Base-by-base conservation (phyloP, 73 alveolate species). In the Blepharisma stoltei region DNA sequence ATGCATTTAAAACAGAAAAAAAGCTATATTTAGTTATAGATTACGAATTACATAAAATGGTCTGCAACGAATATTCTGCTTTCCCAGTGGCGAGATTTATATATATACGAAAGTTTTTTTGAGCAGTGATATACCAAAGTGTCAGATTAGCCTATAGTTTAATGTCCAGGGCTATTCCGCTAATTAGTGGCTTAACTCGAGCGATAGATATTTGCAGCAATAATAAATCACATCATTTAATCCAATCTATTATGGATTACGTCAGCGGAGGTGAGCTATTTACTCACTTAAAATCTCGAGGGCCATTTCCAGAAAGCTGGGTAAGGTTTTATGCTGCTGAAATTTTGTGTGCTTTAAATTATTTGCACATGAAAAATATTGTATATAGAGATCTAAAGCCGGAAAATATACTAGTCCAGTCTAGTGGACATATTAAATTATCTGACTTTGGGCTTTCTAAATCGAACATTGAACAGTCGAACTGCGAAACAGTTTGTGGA, bases 401-500 rank as follows among this genome's bases (percentile, higher is more conserved):
- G 55, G 97, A 91, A 80, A 91, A 91, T 81, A 84, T 91, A 43
- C 84, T 91, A 55, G 71, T 91, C 7, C 94, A 89, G 70, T 78
- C 81, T 38, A 79, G 89, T 78, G 93, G 93, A 70, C 93, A 92
- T 43, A 89, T 94, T 3, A 88, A 96, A 85, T 81, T 96, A 8
- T 94, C 98, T 47, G 99, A 94, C 84, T 94, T 94, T 80, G 98
- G 98, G 6, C 94, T 93, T 5, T 71, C 86, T n/a, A 84, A 90
- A 67, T 88, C 84, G 21, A 82, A 82, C 48, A 86, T 76, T 23
- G 89, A 91, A n/a, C 92, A 92, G 21, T 85, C 75, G 55, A 46
- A 68, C 11, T 82, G 86, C 82, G 76, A 86, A 55, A 93, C 85
- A 66, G 91, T 85, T 77, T 91, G 97, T 46, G 97, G 97, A 6